Base-by-base conservation (phyloP, 805 yeast species). In the Monosporozyma servazzii region DNA sequence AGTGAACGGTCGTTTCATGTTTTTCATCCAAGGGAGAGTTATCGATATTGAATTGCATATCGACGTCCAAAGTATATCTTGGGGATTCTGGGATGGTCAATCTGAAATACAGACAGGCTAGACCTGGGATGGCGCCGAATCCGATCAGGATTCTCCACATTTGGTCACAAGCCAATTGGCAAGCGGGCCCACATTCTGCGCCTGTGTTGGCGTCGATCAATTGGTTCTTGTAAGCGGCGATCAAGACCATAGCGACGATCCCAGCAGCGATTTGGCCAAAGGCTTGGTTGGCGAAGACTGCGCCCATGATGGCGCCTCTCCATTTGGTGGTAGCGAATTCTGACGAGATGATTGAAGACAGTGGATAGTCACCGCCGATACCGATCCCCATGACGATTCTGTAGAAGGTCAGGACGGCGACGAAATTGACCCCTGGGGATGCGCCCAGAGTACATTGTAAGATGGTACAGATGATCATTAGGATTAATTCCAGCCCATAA, bases 251-350 rank as follows among this genome's bases (percentile, higher is more conserved):
- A 52, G 95, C 87, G 61, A 88, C 86, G 58, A 88, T 75, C 80
- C 91, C 96, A 54, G 88, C 96, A 18, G 82, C 65, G 54, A 89
- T 78, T 75, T 90, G 96, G 70, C 97, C 97, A 82, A 93, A 81
- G 71, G 96, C 97, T 75, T 90, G 97, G 76, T 89, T 89, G 52
- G 96, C 91, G 71, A 90, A 90, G 52, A 88, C 96, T 29, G 96
- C 95, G 66, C 87, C 89, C 96, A 88, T 88, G 62, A 88, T 88
- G 58, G 96, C 96, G 78, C 96, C 96, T 82, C 96, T 86, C 95
- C 96, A 88, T 71, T 86, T 88, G 58, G 96, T 88, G 53, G 96
- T 87, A 27, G 96, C 79, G 64, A 88, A 88, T 75, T 88, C 96
- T 53, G 96, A 84, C 9, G 96, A 84, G 58, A 88, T 88, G 68